phyloP scores from a whole-genome alignment of 139 green algal genomes.

The Chlamydomonas eustigma region DNA sequence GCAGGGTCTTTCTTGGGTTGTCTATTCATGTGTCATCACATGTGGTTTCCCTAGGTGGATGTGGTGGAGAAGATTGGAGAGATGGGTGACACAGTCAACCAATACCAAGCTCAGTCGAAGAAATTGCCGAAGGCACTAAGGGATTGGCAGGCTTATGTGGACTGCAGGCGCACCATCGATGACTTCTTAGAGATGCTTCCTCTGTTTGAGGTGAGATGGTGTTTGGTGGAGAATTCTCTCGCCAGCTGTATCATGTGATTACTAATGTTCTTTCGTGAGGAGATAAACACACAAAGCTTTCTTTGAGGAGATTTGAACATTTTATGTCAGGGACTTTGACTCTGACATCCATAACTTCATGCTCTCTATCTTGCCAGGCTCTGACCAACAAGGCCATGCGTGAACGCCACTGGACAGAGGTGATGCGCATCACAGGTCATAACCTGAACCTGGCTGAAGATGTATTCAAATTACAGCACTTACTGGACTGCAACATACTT shows the following conservation, averaged over 20 bases:
- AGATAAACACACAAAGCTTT: background rate
- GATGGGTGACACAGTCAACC: conserved; percentile 70
- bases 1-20: too few species aligned
- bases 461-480: conserved; percentile 84
- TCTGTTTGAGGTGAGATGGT: conserved; percentile 67
- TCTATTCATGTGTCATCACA: too few species aligned
- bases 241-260: too few species aligned
- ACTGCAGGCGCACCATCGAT: conserved; percentile 80
- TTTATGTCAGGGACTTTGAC: too few species aligned
- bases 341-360: background rate
- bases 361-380: conserved; percentile 30
- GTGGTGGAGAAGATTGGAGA: conserved; percentile 85
- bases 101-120: conserved; percentile 73
- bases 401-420: conserved; percentile 78
- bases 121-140: conserved; percentile 86
- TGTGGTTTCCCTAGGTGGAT: conserved; percentile 41
- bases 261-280: too few species aligned
- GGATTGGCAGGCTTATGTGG: conserved; percentile 86
- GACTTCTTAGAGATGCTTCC: conserved; percentile 88
- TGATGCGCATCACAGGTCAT: conserved; percentile 72
- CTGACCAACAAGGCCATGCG: conserved; percentile 70
- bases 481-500: conserved; percentile 80
- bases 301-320: too few species aligned
- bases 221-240: background rate
- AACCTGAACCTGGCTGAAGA: conserved; percentile 82